Base-by-base conservation (phyloP, 2,329 filamentous ascomycete species). In the Ceratocystis papillata region DNA sequence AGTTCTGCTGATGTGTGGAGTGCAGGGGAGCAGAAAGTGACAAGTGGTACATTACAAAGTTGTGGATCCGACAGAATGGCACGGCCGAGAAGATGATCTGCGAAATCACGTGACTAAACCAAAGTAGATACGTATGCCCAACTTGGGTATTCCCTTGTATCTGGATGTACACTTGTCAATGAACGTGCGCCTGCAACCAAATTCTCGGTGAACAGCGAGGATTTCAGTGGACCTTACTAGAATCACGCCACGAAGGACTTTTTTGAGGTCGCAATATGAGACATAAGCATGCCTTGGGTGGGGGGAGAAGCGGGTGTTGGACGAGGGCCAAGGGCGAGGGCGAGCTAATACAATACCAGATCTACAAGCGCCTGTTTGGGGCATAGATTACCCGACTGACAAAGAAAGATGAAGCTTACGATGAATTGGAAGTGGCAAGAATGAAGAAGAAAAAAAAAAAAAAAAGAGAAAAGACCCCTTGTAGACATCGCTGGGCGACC, bases 161-260 rank as follows among this genome's bases (percentile, higher is more conserved):
- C n/a, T 20, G 22, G 8, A 50, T 20, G 17, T 50, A 50, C n/a
- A 22, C 3, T 6, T 50, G 48, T 25, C 2, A 15, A 25, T 53
- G 55, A n/a, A 59, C 55, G 55, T 37, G 55, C 55, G 33, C 55
- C 30, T 33, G 25, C 15, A 28, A n/a, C 55, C 55, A 59, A n/a
- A 59, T 59, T 59, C 55, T 59, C 55, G 55, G 55, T 59, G 55
- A 59, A 15, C 12, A 59, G 28, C 55, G 28, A 30, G 28, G 55
- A 59, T 59, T 37, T 59, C 28, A 59, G 15, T 59, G 55, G 55
- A n/a, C 10, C 25, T 59, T 59, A 59, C 55, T 59, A 59, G 55
- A 59, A 59, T 28, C 55, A 59, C 55, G 55, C 55, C 55, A n/a
- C 33, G 55, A 17, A 6, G 15, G 53, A 30, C 12, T 57, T 30